Evolutionary conservation across 2,329 filamentous ascomycete genomes (phyloP), one percentile per base, ranked within the genome.

Genomic region (Trichoderma brevicompactum): DNA sequence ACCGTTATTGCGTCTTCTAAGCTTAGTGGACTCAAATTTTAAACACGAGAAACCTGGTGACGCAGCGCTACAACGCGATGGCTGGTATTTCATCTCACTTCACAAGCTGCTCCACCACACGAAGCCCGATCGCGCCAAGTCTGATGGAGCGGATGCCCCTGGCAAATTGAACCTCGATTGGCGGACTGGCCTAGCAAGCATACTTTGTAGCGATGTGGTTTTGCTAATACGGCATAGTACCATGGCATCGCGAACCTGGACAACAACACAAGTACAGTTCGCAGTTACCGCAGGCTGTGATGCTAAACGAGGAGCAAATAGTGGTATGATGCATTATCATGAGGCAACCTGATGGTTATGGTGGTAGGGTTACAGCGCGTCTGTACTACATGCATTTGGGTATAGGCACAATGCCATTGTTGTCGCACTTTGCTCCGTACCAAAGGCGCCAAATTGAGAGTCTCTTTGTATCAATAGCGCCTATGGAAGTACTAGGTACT

Each of bases 61-160:
- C 38, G 36, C 43, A 34, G 38, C 58, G 44, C 44, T 48, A 34
- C 56, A 49, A 9, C 43, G 36, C 44, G 36, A 60, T 60, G 44
- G 56, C 56, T 49, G 56, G 32, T 28, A 28, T 43, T 55, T 53
- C 60, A 63, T 53, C 60, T 63, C 60, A 54, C 60, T 19, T 34
- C 28, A 48, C 41, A 17, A 63, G 17, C 17, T 28, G 17, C 49
- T 54, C 60, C 60, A 38, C 38, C 60, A 48, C 40, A 38, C 60
- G 60, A 63, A 55, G 41, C 49, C 60, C 41, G 41, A 63, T 54
- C 50, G 17, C 19, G 28, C 40, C 50, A 54, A 44, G 49, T 32
- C 49, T 55, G 17, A 48, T 32, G 60, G 60, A 55, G 41, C 50
- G 48, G 13, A 53, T 48, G 17, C 34, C 49, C 49, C 50, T 53